phyloP scores from a whole-genome alignment of 73 alveolate species.

The Breviolum minutum region DNA sequence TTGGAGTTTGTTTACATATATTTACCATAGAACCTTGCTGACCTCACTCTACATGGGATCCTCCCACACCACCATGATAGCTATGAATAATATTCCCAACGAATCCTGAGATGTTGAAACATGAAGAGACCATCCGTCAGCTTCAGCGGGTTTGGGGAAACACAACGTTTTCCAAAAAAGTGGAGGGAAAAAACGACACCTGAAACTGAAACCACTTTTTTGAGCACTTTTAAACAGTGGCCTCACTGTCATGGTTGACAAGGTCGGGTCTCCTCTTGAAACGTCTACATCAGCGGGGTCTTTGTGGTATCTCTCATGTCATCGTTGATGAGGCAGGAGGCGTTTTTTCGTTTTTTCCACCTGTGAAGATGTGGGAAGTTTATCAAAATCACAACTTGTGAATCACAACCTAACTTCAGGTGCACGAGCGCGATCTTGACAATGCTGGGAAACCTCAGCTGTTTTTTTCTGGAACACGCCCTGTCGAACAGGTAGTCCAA shows the following conservation, averaged over 20 bases:
- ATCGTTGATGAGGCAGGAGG: conserved; percentile 66
- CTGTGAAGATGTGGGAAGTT: background rate
- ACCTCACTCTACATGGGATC: too few species aligned
- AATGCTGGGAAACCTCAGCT: conserved; percentile 22
- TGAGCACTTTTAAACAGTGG: too few species aligned
- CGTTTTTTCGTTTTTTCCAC: background rate
- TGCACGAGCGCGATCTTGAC: conserved; percentile 88
- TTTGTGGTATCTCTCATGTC: conserved; percentile 87
- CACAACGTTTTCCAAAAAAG: too few species aligned
- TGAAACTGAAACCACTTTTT: background rate
- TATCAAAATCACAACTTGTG: background rate
- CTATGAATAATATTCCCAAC: too few species aligned
- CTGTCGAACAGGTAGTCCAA: too few species aligned
- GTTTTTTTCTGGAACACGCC: too few species aligned
- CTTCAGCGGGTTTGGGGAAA: background rate
- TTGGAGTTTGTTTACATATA: too few species aligned
- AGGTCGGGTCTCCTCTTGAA: conserved; percentile 85
- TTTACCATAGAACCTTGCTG: too few species aligned
- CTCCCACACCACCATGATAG: too few species aligned
- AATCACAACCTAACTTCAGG: background rate
- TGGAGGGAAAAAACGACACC: background rate
- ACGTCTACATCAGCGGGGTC: conserved; percentile 79
- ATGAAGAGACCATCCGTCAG: background rate
- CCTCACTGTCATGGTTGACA: too few species aligned
- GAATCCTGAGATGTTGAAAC: background rate